phyloP scores from a whole-genome alignment of 148 eudicot species.

The Nepenthes mirabilis region DNA sequence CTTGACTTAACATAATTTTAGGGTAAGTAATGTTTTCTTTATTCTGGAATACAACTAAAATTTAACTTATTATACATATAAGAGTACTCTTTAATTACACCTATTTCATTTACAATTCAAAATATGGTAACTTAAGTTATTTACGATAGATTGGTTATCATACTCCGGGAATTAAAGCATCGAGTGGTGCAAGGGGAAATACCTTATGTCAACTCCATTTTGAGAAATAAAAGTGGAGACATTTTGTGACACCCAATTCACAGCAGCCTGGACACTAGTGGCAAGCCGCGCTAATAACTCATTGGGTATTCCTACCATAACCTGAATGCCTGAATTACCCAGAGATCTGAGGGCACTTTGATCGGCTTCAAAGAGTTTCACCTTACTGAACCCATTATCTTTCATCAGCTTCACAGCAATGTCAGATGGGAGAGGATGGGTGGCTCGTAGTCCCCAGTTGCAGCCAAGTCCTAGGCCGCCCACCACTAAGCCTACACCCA shows the following conservation, averaged over 20 bases:
- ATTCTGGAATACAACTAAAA: too few species aligned
- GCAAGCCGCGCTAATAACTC: conserved; percentile 65
- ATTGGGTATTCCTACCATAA: conserved; percentile 96
- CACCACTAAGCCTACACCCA: conserved; percentile 9
- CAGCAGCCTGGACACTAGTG: conserved; percentile 50
- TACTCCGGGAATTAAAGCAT: neutral
- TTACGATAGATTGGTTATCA: too few species aligned
- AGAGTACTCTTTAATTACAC: too few species aligned
- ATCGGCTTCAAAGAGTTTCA: conserved; percentile 86
- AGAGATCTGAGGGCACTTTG: conserved; percentile 65
- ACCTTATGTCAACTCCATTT: conserved; percentile 76
- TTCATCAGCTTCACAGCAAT: conserved; percentile 66
- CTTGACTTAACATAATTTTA: too few species aligned
- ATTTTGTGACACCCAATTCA: conserved; percentile 70
- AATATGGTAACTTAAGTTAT: too few species aligned
- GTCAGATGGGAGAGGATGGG: conserved; percentile 66
- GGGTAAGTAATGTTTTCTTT: too few species aligned
- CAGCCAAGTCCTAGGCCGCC: conserved; percentile 42
- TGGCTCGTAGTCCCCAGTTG: conserved; percentile 70
- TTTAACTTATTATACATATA: too few species aligned
- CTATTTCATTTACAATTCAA: too few species aligned
- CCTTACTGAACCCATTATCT: conserved; percentile 84
- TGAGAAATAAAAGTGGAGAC: conserved; percentile 54
- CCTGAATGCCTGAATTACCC: conserved; percentile 79
- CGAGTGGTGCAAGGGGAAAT: neutral